These are phyloP conservation scores for Fraxinus greggii DNA, from an alignment of 305 asterid genomes.

Conservation along the genomic window DNA sequence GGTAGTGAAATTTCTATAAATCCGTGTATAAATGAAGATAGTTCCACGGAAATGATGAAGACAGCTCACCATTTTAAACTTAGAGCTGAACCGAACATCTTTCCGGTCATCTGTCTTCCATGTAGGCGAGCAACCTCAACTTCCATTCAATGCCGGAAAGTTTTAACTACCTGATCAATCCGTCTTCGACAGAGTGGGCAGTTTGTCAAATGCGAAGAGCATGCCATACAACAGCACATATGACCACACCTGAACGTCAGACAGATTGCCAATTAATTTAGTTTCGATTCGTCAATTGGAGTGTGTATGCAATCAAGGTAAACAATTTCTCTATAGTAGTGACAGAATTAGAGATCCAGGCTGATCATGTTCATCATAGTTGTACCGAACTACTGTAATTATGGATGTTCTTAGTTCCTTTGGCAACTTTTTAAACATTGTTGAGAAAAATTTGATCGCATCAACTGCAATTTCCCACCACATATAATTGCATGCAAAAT, in stretches of 20 bases:
- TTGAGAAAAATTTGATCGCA: not conserved
- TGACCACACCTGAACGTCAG: slow-evolving; percentile 88
- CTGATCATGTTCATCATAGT: not conserved
- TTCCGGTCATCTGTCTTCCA: slow-evolving; percentile 7
- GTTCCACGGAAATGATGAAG: not conserved
- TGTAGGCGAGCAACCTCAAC: not conserved
- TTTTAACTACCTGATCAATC: slow-evolving; percentile 73
- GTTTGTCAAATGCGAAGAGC: slow-evolving; percentile 82
- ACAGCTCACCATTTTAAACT: not conserved
- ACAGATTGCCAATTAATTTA: slow-evolving; percentile 16
- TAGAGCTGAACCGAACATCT: slow-evolving; percentile 12
- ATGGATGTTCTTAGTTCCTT: not conserved
- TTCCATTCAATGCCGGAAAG: slow-evolving; percentile 59
- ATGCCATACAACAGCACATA: slow-evolving; percentile 91
- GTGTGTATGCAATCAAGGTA: not conserved
- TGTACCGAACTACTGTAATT: not conserved
- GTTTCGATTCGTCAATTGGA: slow-evolving; percentile 1
- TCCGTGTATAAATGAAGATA: not conserved
- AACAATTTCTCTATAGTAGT: not conserved
- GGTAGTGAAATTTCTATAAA: not conserved
- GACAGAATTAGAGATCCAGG: not conserved
- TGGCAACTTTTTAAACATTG: not conserved
- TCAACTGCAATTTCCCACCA: not conserved
- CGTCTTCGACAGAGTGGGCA: slow-evolving; percentile 96
- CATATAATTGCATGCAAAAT: not conserved